Evolutionary conservation across 2,329 filamentous ascomycete genomes (phyloP), one percentile per base, ranked within the genome.

Genomic region (Pseudogymnoascus destructans): DNA sequence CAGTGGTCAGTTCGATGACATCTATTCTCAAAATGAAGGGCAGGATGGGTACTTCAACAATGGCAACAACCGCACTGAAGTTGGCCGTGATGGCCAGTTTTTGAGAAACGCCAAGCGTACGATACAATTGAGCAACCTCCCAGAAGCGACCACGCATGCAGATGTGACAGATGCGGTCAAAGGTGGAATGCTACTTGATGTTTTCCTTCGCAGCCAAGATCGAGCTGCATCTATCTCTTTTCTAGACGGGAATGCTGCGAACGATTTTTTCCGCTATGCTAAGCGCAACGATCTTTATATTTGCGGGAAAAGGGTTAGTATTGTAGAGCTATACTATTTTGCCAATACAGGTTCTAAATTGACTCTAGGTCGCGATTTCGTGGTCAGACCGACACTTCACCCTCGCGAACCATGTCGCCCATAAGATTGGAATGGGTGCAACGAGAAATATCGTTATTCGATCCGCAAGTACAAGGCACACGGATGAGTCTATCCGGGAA

Each of bases 351-450:
- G 3, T 36, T 17, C n/a, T 61, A 25, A 57, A 32, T 19, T 25
- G 25, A 13, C 55, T 32, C 55, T 60, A 91, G 86, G 74, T 90
- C 54, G 77, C 83, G 11, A 75, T 87, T 35, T 75, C 74, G 60
- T 92, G 87, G 88, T 79, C 77, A 57, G 80, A 88, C 33, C 79
- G 81, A 10, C 87, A 91, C 65, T 90, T 84, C 66, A 75, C 77
- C 30, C 73, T 92, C 7, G 75, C 79, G 1, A 72, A 73, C 2
- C 81, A 88, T 68, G 75, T 90, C 57, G 77, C 78, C 19, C 75
- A 78, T 68, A 87, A 86, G 67, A 77, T 91, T 58, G 70, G 71
- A 36, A 74, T 70, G 54, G 87, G 87, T 11, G 86, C 86, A 11
- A 86, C 82, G 40, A 82, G 89, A 60, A 93, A 92, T 65, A 70